Evolutionary conservation across 306 rosid genomes (phyloP).

Genomic region (Trichosanthes cucumerina): DNA sequence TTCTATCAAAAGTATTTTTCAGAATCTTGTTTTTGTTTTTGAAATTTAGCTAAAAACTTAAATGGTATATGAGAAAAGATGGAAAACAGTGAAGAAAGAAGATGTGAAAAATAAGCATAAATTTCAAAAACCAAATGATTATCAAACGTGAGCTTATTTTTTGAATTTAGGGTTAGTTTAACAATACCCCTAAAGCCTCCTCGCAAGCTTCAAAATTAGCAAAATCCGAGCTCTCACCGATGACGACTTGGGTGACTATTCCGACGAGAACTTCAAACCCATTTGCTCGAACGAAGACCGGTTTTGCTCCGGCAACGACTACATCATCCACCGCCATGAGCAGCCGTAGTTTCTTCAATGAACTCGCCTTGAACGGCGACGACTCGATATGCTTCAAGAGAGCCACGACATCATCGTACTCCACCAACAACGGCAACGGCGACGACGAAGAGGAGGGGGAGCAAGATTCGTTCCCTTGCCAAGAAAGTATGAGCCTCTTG

Average conservation of each 20-base stretch:
- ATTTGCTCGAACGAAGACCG: slow-evolving; percentile 15
- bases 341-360: slow-evolving; percentile 33
- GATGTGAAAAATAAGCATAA: too few relatives aligned
- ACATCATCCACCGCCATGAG: slow-evolving; percentile 14
- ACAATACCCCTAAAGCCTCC: slow-evolving; percentile 32
- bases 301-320: background rate
- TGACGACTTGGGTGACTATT: slow-evolving; percentile 19
- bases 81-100: too few relatives aligned
- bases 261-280: slow-evolving; percentile 25
- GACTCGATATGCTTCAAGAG: slow-evolving; percentile 26
- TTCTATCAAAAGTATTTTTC: too few relatives aligned
- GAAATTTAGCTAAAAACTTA: too few relatives aligned
- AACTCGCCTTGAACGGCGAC: slow-evolving; percentile 37
- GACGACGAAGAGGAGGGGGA: background rate
- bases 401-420: slow-evolving; percentile 19
- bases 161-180: background rate
- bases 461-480: slow-evolving; percentile 11
- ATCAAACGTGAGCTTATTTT: background rate
- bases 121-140: background rate
- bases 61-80: too few relatives aligned
- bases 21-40: too few relatives aligned
- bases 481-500: slow-evolving; percentile 36
- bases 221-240: slow-evolving; percentile 20
- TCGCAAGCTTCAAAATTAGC: slow-evolving; percentile 31
- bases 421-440: background rate